Evolutionary conservation across 2,329 filamentous ascomycete species (phyloP), one percentile per base, ranked within the genome.

Genomic region (Aspergillus udagawae): DNA sequence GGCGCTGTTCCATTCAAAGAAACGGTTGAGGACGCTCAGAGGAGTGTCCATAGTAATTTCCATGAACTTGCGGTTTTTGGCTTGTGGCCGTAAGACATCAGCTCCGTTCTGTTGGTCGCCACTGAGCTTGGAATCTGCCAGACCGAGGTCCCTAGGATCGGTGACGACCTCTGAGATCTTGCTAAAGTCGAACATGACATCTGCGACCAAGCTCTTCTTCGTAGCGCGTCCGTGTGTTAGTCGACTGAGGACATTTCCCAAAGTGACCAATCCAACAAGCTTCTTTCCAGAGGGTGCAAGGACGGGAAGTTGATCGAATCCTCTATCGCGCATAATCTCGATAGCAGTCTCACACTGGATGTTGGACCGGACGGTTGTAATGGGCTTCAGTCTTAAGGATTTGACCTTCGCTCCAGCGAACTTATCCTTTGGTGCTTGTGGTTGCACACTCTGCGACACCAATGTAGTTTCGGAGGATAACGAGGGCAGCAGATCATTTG

Each of bases 1-100:
- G 0, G 94, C 93, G 65, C 90, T 94, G 77, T 99, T 97, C 92
- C 94, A 97, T 78, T 97, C 92, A 63, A 97, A 91, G 78, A 99
- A 99, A 69, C 90, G 87, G 79, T 91, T 93, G 54, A 99, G 82
- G 48, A 89, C 87, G 49, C 83, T 85, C 42, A 99, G 81, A 3
- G 89, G 89, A 1, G 94, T 99, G 64, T 97, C 90, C 72, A 89
- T 80, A 6, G 94, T 97, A 70, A 99, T 96, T 77, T 97, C 90
- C 52, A 97, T 89, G 76, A 96, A 99, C 70, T 89, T 86, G 57
- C 87, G 82, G 23, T 74, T 70, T 74, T 84, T 83, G 63, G 73
- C 70, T 12, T 79, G 73, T 12, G 77, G 72, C 12, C 73, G 74
- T 3, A 76, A 65, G 27, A 64, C 64, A 25, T 59, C 60, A 21